Evolutionary conservation across 352 stramenopile genomes (phyloP), one percentile per base, ranked within the genome.

Genomic region (Globisporangium parvum): DNA sequence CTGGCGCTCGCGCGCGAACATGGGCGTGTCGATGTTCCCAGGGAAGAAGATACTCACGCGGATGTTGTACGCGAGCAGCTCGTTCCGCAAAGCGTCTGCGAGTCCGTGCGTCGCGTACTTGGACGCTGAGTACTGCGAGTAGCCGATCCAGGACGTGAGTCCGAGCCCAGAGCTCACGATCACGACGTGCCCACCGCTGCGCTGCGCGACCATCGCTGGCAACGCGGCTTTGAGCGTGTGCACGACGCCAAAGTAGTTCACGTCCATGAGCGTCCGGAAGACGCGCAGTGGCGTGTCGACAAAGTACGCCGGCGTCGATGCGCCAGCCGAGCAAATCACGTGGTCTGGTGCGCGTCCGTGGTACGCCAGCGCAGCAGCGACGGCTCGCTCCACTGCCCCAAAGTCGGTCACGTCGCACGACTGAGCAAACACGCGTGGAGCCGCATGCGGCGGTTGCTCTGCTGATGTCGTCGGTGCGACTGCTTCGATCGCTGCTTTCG

Each of bases 231-330:
- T 91, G 53, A 93, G 75, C n/a, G 77, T 62, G 63, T 93, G 67
- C 33, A 95, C 62, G 41, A 78, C 78, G 37, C 83, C 83, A 57
- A 93, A 91, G 73, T 93, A 95, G 68, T 95, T 92, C 47, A 93
- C 67, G 54, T 93, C 80, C 78, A 93, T 93, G 45, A 85, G 83
- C 65, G 77, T 73, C 63, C 67, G 80, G 71, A 79, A 85, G 14
- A 89, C 66, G 47, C 57, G 70, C 50, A 91, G 63, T 26, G 88
- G 76, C 50, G 87, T 76, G 15, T 91, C 76, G 47, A 91, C 17
- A 59, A 96, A 85, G 65, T 90, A 91, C 18, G 80, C 83, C 6
- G 82, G 77, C 1, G 64, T 45, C 35, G 79, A 69, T 20, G 78
- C 62, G 9, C 83, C 83, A 6, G 85, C 85, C 20, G 69, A 82